Evolutionary conservation across 1,139 yeast genomes (phyloP).

Genomic region (Hemisphaericaspora xylanilytica): DNA sequence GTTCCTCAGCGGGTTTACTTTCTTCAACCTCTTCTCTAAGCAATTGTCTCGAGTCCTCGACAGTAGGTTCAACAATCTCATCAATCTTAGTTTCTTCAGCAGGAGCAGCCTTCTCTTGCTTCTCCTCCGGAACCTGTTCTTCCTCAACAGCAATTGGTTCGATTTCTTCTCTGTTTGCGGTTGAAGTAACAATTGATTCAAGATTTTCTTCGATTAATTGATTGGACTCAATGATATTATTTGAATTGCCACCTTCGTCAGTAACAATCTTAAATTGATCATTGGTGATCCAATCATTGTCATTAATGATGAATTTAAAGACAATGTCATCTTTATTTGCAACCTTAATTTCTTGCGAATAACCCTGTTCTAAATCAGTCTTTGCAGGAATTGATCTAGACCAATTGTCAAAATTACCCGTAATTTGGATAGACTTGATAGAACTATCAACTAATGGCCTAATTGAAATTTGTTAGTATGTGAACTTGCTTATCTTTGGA

Average conservation of each 20-base stretch:
- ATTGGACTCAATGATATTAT: conserved; percentile 32
- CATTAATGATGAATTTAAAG: conserved; percentile 40
- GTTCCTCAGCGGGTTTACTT: no score
- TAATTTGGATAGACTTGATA: conserved; percentile 31
- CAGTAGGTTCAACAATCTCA: no score
- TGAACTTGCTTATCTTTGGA: no score
- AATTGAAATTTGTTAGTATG: conserved; percentile 7
- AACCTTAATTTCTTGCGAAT: conserved; percentile 18
- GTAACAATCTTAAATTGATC: conserved; percentile 24
- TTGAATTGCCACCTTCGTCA: conserved; percentile 39
- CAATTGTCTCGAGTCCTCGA: no score
- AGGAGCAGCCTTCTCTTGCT: conserved; percentile 1
- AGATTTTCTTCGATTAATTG: conserved; percentile 20
- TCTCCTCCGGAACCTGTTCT: conserved; percentile 3
- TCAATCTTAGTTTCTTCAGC: no score
- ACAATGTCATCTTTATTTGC: conserved; percentile 23
- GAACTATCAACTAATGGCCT: conserved; percentile 14
- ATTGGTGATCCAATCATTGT: conserved; percentile 31
- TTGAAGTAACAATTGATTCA: conserved; percentile 5
- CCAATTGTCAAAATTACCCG: conserved; percentile 48
- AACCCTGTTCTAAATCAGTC: conserved; percentile 13
- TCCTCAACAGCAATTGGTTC: conserved; percentile 2
- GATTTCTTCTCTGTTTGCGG: not conserved
- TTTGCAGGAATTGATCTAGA: conserved; percentile 20
- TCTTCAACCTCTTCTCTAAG: not conserved